Evolutionary conservation across 1,284 basidiomycete species (phyloP), one percentile per base, ranked within the genome.

Genomic region (Cutaneotrichosporon dermatis): DNA sequence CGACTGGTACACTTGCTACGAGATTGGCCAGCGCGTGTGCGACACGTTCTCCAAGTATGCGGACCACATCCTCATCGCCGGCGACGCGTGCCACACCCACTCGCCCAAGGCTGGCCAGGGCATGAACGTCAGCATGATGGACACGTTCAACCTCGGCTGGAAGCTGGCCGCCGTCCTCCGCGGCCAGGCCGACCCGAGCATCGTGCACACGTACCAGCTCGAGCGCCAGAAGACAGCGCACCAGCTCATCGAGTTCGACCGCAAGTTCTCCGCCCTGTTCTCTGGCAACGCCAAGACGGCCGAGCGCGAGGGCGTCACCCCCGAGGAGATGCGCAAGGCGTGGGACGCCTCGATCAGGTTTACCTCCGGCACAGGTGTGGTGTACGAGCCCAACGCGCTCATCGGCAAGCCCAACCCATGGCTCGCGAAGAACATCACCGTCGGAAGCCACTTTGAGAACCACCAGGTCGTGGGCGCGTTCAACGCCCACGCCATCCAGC

Each of bases 221-320:
- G 66, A 67, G 52, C 53, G 66, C n/a, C 63, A 63, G 46, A 57
- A 61, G 42, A 63, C 64, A 7, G 66, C 66, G 8, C 60, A 88
- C 73, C 87, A 91, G 65, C 81, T 93, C 56, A 92, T 92, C 66
- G 74, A 83, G 59, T 91, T 91, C 66, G 90, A 93, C 75, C 86
- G 85, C 72, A 78, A 86, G 66, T 90, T 86, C 70, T 83, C 88
- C 2, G 80, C 83, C 11, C 77, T 92, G 25, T 90, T 91, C 75
- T 89, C 88, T 13, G 86, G 85, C 49, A 90, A 89, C 75, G 86
- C 88, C 7, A 59, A 59, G 54, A 80, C 81, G 37, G 44, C 39
- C 35, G 48, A 48, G 4, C 16, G 45, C 16, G 57, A 49, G 49
- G 44, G 45, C 13, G 35, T 54, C 15, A 84, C 83, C 4, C 79